These are phyloP conservation scores for Croton laevigatus DNA, from an alignment of 441 rosid genomes.

Conservation along the genomic window DNA sequence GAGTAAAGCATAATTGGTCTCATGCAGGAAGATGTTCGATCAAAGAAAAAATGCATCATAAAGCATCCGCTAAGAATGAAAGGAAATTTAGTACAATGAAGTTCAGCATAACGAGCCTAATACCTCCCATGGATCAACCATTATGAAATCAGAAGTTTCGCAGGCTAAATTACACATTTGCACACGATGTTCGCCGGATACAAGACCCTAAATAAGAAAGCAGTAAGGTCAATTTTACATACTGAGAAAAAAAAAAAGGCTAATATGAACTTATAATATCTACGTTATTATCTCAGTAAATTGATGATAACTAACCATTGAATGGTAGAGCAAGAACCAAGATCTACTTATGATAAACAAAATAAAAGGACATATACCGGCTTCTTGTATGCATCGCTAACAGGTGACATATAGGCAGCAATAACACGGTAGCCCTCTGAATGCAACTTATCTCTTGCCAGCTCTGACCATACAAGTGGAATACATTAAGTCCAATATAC, in stretches of 20 bases:
- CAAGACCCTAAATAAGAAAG: slow-evolving; percentile 55
- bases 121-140: slow-evolving; percentile 99
- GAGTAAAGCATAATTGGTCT: neutral
- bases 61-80: neutral
- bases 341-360: neutral
- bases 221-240: neutral
- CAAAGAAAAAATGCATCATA: neutral
- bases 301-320: neutral
- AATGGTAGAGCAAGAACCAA: neutral
- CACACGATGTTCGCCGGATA: slow-evolving; percentile 65
- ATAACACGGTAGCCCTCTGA: slow-evolving; percentile 65
- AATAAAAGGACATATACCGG: slow-evolving; percentile 33
- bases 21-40: neutral
- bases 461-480: slow-evolving; percentile 45
- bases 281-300: neutral
- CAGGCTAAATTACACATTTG: slow-evolving; percentile 74
- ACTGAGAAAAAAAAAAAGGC: neutral
- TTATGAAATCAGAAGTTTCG: slow-evolving; percentile 68
- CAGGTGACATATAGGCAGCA: slow-evolving; percentile 95
- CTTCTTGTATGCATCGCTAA: slow-evolving; percentile 79
- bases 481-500: neutral
- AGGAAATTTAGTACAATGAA: neutral
- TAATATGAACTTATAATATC: neutral
- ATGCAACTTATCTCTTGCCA: slow-evolving; percentile 75
- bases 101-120: neutral